A percentile compares a stretch with the other conserved stretches of the same genome.
phyloP scores from a whole-genome alignment of 805 yeast genomes.

The Starmerella ratchasimensis region DNA sequence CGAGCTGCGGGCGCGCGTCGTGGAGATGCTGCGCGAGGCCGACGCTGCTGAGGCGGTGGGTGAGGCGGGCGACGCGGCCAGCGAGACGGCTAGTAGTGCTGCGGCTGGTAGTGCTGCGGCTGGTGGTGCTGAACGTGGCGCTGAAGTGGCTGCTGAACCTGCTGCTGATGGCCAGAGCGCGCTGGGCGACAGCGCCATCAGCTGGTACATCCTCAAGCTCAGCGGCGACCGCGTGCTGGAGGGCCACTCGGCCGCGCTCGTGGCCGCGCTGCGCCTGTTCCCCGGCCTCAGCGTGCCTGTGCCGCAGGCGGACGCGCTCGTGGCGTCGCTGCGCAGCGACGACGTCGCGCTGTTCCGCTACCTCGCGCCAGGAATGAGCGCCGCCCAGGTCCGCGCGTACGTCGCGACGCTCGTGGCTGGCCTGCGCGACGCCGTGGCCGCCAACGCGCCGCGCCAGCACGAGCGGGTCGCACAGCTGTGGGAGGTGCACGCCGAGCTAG shows the following conservation, averaged over 20 bases:
- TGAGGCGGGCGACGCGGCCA: no score
- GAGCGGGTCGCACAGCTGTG: conserved; percentile 57
- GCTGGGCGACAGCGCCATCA: neutral
- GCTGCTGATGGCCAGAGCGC: no score
- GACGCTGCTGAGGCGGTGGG: no score
- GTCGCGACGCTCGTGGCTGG: conserved; percentile 4
- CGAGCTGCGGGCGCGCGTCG: no score
- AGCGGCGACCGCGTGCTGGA: conserved; percentile 6
- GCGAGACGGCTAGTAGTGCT: no score
- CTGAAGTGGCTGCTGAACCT: no score
- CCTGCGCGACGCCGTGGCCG: conserved; percentile 16
- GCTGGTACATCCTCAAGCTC: conserved; percentile 20
- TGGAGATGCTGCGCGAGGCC: no score
- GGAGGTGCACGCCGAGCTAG: conserved; percentile 34
- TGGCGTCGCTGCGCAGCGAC: conserved; percentile 1
- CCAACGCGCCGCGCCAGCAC: conserved; percentile 46
- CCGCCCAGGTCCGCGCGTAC: conserved; percentile 6
- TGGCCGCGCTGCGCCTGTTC: no score
- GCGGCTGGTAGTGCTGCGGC: no score
- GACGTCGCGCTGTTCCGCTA: conserved; percentile 12
- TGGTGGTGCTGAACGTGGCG: no score
- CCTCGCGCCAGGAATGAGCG: conserved; percentile 5
- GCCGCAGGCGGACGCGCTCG: conserved; percentile 4
- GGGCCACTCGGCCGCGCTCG: conserved; percentile 1
- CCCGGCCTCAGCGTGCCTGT: conserved; percentile 7